Evolutionary conservation across 768 basidiomycete species (phyloP), one percentile per base, ranked within the genome.

Genomic region (Rhodocollybia butyracea): DNA sequence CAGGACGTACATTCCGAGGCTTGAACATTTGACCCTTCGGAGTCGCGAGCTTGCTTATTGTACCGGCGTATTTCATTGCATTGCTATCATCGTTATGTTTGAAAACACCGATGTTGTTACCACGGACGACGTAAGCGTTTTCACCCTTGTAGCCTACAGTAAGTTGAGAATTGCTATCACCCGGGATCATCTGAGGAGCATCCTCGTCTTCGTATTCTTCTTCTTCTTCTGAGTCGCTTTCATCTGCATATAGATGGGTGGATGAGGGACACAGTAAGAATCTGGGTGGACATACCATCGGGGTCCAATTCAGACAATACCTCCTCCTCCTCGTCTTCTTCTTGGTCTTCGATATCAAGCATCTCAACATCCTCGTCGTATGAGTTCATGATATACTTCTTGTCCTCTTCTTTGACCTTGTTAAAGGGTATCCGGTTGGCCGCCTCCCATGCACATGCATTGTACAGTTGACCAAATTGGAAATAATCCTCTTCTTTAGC

Each of bases 111-210:
- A 97, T 94, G 64, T 88, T 91, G 70, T 84, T 89, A 38, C 94
- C 95, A 42, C 94, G 86, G 32, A 93, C 87, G 56, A 98, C 94
- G 64, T 92, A 97, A 11, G 94, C 93, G 27, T 95, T 80, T 63
- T 97, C 94, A 57, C 94, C 91, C 72, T 92, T 94, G 78, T 97
- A 95, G 11, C 96, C 96, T 38, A 98, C 86, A 3, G 91, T 91
- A 34, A 98, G 80, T 59, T 93, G 90, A 5, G 91, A 89, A 69
- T 98, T 98, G 58, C 79, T 79, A 29, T 86, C 86, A 26, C 86
- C 86, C 38, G 78, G 75, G 15, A 72, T 60, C 42, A 76, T 71
- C 10, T 70, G 60, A 40, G 73, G 65, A 12, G 73, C 42, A 50
- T 82, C 79, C 3, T 83, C 73, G 0, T 72, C 75, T 5, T 58